Evolutionary conservation across 2,329 filamentous ascomycete species (phyloP), one percentile per base, ranked within the genome.

Genomic region (Bipolaris victoriae): DNA sequence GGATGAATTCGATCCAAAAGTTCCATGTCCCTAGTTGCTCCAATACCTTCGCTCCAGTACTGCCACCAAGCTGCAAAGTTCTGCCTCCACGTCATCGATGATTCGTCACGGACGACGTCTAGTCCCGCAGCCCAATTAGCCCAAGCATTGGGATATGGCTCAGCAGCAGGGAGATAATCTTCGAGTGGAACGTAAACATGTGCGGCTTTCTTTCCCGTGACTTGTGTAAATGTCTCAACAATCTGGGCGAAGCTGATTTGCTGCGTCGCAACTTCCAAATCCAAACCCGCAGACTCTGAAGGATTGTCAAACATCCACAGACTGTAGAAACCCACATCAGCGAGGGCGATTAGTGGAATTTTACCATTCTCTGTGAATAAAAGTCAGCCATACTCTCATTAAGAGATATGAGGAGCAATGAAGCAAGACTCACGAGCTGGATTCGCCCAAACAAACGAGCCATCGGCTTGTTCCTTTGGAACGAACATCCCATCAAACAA

Each of bases 1-100:
- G 83, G 83, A 64, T 81, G 76, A 47, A 86, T 84, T 68, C 81
- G 76, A 63, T 85, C 83, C 40, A 86, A 67, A 16, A 84, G 58
- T 40, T 40, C 37, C 37, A 40, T 40, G 10, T 40, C 37, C 9
- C 13, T 63, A 70, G 63, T 83, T 84, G 63, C 85, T 79, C 48
- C 82, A 73, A 53, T 66, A 64, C 2, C 83, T 63, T 40, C 3
- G 84, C 60, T 1, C 78, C 79, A 15, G 16, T 47, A 20, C 51
- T 52, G 29, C 79, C 82, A 85, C 61, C 81, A 84, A 0, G 77
- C 82, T 0, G 77, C 79, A 58, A 85, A 85, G 61, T 31, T 39
- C 18, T 22, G 37, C 37, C 37, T 22, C 16, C 16, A 40, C 18
- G 18, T 40, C 37, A 13, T 47, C 29, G n/a, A 40, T 22, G 37